These are phyloP conservation scores for Acacia crassicarpa DNA, from an alignment of 306 rosid species.

Conservation along the genomic window DNA sequence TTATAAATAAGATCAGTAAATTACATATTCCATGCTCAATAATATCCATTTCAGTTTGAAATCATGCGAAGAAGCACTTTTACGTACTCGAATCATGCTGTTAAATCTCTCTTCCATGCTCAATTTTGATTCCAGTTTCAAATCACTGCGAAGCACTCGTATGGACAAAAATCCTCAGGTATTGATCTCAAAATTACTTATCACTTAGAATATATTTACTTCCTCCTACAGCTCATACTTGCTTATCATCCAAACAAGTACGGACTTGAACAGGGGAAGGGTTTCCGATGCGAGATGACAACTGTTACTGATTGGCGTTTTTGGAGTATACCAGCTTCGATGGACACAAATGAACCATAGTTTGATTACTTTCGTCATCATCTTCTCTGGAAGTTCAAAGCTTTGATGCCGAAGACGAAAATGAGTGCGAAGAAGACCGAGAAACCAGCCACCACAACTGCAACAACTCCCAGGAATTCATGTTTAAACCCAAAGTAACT, in stretches of 20 bases:
- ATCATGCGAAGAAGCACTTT: too few relatives aligned
- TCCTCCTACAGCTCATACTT: too few relatives aligned
- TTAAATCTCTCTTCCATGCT: too few relatives aligned
- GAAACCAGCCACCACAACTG: constrained; percentile 61
- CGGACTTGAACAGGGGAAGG: not conserved
- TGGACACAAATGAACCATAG: not conserved
- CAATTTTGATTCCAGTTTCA: too few relatives aligned
- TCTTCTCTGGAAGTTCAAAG: constrained; percentile 69
- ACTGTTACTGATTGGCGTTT: not conserved
- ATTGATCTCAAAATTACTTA: too few relatives aligned
- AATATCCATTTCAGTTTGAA: not conserved
- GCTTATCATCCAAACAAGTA: too few relatives aligned
- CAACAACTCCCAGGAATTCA: constrained; percentile 63
- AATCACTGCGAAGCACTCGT: too few relatives aligned
- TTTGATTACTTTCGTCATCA: constrained; percentile 34
- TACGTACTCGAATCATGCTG: too few relatives aligned
- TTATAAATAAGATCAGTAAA: too few relatives aligned
- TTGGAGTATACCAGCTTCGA: not conserved
- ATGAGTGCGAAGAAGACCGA: constrained; percentile 65
- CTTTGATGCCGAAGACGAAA: constrained; percentile 62
- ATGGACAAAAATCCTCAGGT: too few relatives aligned
- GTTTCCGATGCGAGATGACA: not conserved
- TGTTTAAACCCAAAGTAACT: constrained; percentile 66
- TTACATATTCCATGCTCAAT: not conserved
- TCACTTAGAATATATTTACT: too few relatives aligned